These are phyloP conservation scores for Exophiala viscosa DNA, from an alignment of 2,329 filamentous ascomycete species.

Conservation along the genomic window DNA sequence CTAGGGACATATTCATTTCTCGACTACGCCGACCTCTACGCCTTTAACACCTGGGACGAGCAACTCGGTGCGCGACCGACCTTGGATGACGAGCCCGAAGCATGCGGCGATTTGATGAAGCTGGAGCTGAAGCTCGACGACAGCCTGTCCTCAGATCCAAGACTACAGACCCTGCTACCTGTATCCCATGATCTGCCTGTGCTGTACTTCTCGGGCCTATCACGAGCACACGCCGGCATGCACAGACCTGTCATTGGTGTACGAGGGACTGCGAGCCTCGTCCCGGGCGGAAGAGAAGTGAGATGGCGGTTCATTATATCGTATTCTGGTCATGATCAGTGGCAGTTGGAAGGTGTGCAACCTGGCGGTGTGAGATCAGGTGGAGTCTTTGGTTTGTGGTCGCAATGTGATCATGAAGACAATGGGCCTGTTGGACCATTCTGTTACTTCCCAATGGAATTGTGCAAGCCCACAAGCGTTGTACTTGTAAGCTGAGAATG, in stretches of 20 bases:
- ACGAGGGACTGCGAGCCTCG: conserved; percentile 20
- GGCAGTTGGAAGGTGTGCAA: conserved; percentile 29
- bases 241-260: conserved; percentile 20
- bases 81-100: conserved; percentile 25
- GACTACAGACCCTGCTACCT: conserved; percentile 20
- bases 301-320: conserved; percentile 28
- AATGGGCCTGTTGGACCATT: conserved; percentile 26
- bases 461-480: conserved; percentile 25
- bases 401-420: conserved; percentile 24
- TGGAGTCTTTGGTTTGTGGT: conserved; percentile 27
- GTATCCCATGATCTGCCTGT: conserved; percentile 20
- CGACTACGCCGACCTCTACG: conserved; percentile 25
- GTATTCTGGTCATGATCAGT: conserved; percentile 28
- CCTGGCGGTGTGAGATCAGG: conserved; percentile 27
- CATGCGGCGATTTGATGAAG: conserved; percentile 28
- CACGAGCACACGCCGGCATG: conserved; percentile 11
- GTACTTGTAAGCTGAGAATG: conserved; percentile 12
- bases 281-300: conserved; percentile 25
- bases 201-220: conserved; percentile 27
- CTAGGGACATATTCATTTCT: conserved; percentile 28
- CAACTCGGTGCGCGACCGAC: conserved; percentile 9
- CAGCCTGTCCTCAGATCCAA: conserved; percentile 16
- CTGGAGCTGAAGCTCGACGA: conserved; percentile 26
- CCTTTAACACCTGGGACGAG: conserved; percentile 19
- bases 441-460: conserved; percentile 25